These are phyloP conservation scores for Elsinoe arachidis DNA, from an alignment of 2,329 filamentous ascomycete genomes.

Conservation along the genomic window DNA sequence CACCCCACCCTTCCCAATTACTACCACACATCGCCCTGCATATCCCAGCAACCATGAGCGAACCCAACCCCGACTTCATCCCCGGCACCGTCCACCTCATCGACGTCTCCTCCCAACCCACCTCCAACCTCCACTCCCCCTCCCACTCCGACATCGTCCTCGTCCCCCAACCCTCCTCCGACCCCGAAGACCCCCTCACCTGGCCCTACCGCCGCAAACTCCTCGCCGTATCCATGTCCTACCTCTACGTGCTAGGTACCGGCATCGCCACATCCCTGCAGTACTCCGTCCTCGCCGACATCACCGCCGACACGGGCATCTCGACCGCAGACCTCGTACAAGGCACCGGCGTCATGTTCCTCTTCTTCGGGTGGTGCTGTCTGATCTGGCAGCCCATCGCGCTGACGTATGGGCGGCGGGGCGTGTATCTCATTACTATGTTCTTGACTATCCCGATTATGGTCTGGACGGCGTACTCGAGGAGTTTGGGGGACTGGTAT, in stretches of 20 bases:
- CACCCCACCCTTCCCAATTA: background rate
- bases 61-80: conserved; percentile 11
- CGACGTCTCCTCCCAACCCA: conserved; percentile 13
- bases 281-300: conserved; percentile 29
- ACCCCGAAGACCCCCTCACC: conserved; percentile 21
- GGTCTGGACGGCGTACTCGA: conserved; percentile 19
- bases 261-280: conserved; percentile 27
- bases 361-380: conserved; percentile 38
- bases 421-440: conserved; percentile 21
- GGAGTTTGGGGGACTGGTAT: conserved; percentile 16
- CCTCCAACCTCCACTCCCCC: background rate
- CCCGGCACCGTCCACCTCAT: conserved; percentile 19
- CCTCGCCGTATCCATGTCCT: conserved; percentile 17
- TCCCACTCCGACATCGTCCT: conserved; percentile 18
- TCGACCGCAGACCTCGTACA: conserved; percentile 20
- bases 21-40: conserved; percentile 1
- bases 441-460: conserved; percentile 18
- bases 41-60: background rate
- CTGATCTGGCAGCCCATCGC: conserved; percentile 42
- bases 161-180: conserved; percentile 19
- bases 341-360: conserved; percentile 29
- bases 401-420: conserved; percentile 32
- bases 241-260: conserved; percentile 26
- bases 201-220: conserved; percentile 19
- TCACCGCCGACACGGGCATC: conserved; percentile 20